Conservation (phyloP, 352 stramenopile genomes). For the Phytophthora pseudosyringae region DNA sequence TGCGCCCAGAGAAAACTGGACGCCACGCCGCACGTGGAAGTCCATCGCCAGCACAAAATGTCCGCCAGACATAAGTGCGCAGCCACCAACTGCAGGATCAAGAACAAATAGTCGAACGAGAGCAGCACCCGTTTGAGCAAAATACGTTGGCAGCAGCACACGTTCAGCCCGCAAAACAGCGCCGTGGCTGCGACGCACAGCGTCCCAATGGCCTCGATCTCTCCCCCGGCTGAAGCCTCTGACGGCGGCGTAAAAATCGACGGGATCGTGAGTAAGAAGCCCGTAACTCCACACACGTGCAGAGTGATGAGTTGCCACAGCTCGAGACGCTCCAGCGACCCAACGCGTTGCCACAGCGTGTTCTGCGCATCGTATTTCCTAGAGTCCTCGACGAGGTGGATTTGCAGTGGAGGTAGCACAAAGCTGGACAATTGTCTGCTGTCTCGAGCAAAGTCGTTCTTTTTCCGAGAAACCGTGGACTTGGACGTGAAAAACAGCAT, state of each 20-base stretch:
- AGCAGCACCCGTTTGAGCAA: conserved; percentile 23
- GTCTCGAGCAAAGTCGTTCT: neutral
- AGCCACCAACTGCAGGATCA: conserved; percentile 31
- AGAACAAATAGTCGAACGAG: conserved; percentile 37
- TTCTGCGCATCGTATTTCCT: conserved; percentile 19
- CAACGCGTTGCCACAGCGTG: conserved; percentile 20
- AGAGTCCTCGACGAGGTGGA: conserved; percentile 27
- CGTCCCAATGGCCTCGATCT: conserved; percentile 10
- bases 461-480: conserved; percentile 9
- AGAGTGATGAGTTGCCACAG: conserved; percentile 22
- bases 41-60: conserved; percentile 31
- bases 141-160: conserved; percentile 19
- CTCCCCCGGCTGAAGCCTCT: neutral
- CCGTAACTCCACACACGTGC: conserved; percentile 17
- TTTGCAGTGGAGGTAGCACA: conserved; percentile 23
- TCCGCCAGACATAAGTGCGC: conserved; percentile 33
- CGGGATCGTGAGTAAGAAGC: conserved; percentile 28
- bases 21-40: conserved; percentile 23
- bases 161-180: conserved; percentile 14
- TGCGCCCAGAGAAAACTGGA: conserved; percentile 26
- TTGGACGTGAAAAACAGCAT: conserved; percentile 26
- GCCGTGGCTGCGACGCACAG: conserved; percentile 8
- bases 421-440: conserved; percentile 17
- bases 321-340: conserved; percentile 10
- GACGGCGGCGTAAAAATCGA: conserved; percentile 22